phyloP scores from a whole-genome alignment of 176 grass and related monocot genomes.

The Sorghum bicolor region DNA sequence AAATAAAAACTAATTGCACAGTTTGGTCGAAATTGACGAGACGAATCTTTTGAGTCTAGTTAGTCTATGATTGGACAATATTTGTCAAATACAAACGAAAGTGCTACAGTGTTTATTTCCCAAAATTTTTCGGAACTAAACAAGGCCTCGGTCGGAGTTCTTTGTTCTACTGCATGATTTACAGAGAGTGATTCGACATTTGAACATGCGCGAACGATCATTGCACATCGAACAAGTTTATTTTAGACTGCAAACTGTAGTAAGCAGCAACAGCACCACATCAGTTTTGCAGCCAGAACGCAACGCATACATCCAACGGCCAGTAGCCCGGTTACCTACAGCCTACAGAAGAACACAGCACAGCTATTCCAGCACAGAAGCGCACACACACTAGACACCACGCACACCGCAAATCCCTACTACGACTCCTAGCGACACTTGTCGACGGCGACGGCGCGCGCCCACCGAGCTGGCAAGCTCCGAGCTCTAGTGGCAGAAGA shows the following conservation, averaged over 20 bases:
- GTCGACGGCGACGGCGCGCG: no score
- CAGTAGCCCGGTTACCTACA: not conserved
- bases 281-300: not conserved
- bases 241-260: constrained; percentile 3
- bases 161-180: not conserved
- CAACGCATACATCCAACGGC: not conserved
- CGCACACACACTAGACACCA: not conserved
- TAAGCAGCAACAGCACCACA: not conserved
- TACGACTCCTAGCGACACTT: no score
- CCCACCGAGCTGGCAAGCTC: not conserved
- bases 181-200: not conserved
- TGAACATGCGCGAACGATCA: not conserved
- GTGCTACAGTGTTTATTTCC: no score
- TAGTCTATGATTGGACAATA: no score
- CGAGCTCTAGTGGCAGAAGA: constrained; percentile 83
- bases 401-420: not conserved
- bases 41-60: no score
- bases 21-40: no score
- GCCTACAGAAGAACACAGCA: not conserved
- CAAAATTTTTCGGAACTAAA: no score
- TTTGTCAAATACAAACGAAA: no score
- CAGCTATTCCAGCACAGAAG: not conserved
- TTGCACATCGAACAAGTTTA: not conserved
- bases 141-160: no score
- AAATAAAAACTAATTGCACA: no score